phyloP scores from a whole-genome alignment of 495 filamentous ascomycete species.

The Penicillium crystallinum region DNA sequence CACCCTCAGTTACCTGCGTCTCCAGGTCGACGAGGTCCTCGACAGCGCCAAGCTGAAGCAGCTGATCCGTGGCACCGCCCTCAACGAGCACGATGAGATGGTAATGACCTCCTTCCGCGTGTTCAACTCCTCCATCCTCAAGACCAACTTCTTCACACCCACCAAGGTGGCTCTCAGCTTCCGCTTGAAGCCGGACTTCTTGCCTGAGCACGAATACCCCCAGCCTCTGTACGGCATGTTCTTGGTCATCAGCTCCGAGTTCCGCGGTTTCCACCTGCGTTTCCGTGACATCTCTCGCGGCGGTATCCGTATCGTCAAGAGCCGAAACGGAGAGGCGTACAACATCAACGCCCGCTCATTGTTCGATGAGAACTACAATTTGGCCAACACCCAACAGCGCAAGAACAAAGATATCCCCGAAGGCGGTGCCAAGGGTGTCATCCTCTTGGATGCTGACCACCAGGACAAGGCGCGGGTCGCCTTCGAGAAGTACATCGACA shows the following conservation, averaged over 20 bases:
- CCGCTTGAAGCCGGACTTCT: constrained; percentile 82
- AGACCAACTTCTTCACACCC: constrained; percentile 99
- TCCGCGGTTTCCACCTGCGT: constrained; percentile 92
- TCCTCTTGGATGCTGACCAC: constrained; percentile 86
- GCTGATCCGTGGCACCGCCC: constrained; percentile 71
- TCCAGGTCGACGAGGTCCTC: constrained; percentile 71
- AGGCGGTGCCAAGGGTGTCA: constrained; percentile 96
- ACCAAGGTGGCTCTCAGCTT: constrained; percentile 98
- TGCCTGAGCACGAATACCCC: constrained; percentile 88
- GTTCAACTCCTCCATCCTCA: constrained; percentile 85
- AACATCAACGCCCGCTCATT: constrained; percentile 91
- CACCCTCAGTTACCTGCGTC: constrained; percentile 69
- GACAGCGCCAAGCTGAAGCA: constrained; percentile 72
- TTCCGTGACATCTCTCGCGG: constrained; percentile 97
- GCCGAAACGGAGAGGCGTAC: constrained; percentile 88
- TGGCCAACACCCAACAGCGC: constrained; percentile 96
- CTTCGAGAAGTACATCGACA: constrained; percentile 99
- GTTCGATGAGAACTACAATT: constrained; percentile 97
- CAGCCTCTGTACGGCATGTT: constrained; percentile 97
- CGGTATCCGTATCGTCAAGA: constrained; percentile 98
- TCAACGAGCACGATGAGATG: constrained; percentile 95
- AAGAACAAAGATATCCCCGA: constrained; percentile 99
- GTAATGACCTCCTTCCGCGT: constrained; percentile 96
- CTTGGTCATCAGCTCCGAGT: constrained; percentile 92
- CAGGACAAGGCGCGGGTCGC: constrained; percentile 88